Evolutionary conservation across 352 stramenopile genomes (phyloP).

Genomic region (Peronospora destructor): DNA sequence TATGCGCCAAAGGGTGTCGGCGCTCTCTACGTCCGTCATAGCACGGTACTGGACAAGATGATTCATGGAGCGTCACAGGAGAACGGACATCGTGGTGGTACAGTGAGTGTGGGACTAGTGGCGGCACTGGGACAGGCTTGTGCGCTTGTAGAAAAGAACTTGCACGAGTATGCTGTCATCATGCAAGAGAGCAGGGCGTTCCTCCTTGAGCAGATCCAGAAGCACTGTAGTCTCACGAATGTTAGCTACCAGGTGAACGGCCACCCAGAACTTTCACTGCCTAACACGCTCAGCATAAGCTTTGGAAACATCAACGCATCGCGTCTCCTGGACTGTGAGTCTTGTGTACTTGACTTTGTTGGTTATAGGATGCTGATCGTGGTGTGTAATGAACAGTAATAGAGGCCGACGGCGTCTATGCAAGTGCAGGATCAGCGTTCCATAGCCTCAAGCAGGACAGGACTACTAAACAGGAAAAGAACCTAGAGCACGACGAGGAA

Average conservation of each 20-base stretch:
- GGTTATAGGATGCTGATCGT: not conserved
- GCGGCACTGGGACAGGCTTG: conserved; percentile 89
- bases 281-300: conserved; percentile 95
- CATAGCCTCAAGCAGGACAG: conserved; percentile 66
- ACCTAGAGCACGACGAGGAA: conserved; percentile 18
- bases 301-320: conserved; percentile 83
- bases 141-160: conserved; percentile 49
- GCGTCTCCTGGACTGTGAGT: conserved; percentile 74
- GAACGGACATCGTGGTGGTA: conserved; percentile 88
- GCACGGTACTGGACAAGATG: conserved; percentile 51
- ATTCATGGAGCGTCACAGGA: conserved; percentile 92
- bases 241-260: conserved; percentile 81
- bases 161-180: conserved; percentile 63
- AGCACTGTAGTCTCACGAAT: conserved; percentile 33
- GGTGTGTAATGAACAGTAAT: conserved; percentile 41
- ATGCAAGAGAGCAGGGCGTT: conserved; percentile 60
- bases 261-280: conserved; percentile 74
- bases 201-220: conserved; percentile 47
- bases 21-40: conserved; percentile 62
- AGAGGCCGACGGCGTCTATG: conserved; percentile 76
- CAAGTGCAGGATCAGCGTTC: conserved; percentile 91
- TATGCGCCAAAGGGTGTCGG: conserved; percentile 92
- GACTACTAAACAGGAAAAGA: conserved; percentile 14
- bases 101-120: conserved; percentile 94
- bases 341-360: not conserved